Conservation (phyloP, 495 filamentous ascomycete species). For the Penicillium steckii region DNA sequence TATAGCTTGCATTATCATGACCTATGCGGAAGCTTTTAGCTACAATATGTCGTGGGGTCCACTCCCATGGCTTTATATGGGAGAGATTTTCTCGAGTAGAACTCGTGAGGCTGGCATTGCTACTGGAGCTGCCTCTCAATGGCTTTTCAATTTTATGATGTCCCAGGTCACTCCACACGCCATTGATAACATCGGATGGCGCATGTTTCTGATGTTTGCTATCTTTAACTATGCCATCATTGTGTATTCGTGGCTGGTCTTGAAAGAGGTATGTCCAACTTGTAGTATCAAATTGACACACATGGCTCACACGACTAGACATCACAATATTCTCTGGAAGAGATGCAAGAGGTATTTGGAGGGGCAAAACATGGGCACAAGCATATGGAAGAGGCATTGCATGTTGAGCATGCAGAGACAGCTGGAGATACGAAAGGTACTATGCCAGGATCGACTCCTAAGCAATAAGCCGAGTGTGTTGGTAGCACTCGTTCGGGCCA, state of each 20-base stretch:
- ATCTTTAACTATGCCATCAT: conserved; percentile 49
- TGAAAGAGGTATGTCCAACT: conserved; percentile 39
- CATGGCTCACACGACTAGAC: conserved; percentile 14
- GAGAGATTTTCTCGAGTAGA: conserved; percentile 54
- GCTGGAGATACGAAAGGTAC: too few relatives aligned
- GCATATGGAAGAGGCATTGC: conserved; percentile 5
- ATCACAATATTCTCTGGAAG: conserved; percentile 33
- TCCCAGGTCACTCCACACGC: conserved; percentile 52
- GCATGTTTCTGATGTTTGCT: conserved; percentile 56
- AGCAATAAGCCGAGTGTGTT: neutral
- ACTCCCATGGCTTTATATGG: conserved; percentile 41
- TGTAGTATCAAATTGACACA: neutral
- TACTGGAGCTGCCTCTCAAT: conserved; percentile 49
- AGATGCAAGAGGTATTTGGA: conserved; percentile 38
- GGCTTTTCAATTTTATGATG: conserved; percentile 57
- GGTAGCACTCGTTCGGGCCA: too few relatives aligned
- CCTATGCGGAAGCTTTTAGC: conserved; percentile 49
- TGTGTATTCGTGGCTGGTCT: conserved; percentile 45
- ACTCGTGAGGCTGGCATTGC: conserved; percentile 48
- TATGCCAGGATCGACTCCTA: neutral
- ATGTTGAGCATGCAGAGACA: conserved; percentile 4
- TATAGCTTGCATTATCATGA: conserved; percentile 50
- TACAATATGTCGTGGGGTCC: conserved; percentile 41
- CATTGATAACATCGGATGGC: conserved; percentile 49
- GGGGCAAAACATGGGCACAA: conserved; percentile 12